Evolutionary conservation across 2,329 filamentous ascomycete genomes (phyloP).

Genomic region (Cladophialophora yegresii): DNA sequence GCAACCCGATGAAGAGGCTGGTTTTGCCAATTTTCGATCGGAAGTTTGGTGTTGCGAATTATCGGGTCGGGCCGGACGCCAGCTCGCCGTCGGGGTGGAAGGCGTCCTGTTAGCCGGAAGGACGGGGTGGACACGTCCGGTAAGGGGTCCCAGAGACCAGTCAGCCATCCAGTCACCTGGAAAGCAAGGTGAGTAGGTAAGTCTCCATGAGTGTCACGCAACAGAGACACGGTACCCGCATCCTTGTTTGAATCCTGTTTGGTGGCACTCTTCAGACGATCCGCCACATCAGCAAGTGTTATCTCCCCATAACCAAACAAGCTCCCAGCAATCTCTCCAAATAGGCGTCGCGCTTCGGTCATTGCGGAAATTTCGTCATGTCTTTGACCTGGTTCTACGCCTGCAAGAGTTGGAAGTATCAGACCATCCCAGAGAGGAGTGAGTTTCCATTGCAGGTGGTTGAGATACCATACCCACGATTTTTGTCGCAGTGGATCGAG

Average conservation of each 20-base stretch:
- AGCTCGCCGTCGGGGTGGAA: not conserved
- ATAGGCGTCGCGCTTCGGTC: not conserved
- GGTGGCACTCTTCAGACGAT: not conserved
- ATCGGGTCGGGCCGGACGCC: not conserved
- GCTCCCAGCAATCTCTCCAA: not conserved
- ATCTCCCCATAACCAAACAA: not conserved
- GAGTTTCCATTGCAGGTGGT: constrained; percentile 3
- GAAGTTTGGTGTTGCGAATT: constrained; percentile 2
- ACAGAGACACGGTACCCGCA: not conserved
- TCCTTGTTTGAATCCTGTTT: not conserved
- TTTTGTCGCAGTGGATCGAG: not conserved
- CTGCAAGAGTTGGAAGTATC: not conserved
- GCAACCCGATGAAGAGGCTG: constrained; percentile 15
- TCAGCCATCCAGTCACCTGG: constrained; percentile 14
- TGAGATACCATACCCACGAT: constrained; percentile 10
- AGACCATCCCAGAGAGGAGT: constrained; percentile 5
- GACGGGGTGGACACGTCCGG: not conserved
- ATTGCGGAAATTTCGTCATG: not conserved
- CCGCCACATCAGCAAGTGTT: not conserved
- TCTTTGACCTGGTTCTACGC: not conserved
- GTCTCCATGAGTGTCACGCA: constrained; percentile 6
- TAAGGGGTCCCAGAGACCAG: constrained; percentile 15
- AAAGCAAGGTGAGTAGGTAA: constrained; percentile 7
- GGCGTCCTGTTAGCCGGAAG: not conserved
- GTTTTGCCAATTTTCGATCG: not conserved